phyloP scores from a whole-genome alignment of 805 yeast genomes.

The Wickerhamiella alocasiicola region DNA sequence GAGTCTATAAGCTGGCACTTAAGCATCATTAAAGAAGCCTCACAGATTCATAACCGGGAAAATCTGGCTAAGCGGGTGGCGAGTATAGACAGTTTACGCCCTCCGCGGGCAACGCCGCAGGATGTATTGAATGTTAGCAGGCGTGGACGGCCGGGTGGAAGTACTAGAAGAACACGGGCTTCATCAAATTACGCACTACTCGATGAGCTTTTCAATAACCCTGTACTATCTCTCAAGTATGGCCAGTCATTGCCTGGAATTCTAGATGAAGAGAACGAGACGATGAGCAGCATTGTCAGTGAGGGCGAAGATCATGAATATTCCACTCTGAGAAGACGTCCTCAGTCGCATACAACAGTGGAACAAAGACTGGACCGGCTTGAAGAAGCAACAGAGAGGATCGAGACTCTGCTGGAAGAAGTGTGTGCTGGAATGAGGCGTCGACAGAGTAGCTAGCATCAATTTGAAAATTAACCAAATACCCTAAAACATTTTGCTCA shows the following conservation, averaged over 20 bases:
- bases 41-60: background rate
- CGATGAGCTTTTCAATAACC: slow-evolving; percentile 9
- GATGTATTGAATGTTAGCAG: background rate
- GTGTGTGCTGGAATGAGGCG: too few species aligned
- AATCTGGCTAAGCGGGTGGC: slow-evolving; percentile 2
- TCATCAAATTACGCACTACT: slow-evolving; percentile 8
- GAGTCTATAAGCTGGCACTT: slow-evolving; percentile 21
- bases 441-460: too few species aligned
- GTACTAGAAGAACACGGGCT: background rate
- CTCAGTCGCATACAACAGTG: background rate
- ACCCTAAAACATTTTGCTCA: too few species aligned
- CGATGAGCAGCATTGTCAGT: background rate
- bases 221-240: slow-evolving; percentile 8
- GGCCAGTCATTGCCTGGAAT: slow-evolving; percentile 3
- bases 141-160: background rate
- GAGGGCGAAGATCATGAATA: background rate
- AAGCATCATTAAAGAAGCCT: background rate
- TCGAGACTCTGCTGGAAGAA: slow-evolving; percentile 4
- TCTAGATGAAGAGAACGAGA: background rate
- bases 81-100: slow-evolving; percentile 3
- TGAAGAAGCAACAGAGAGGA: slow-evolving; percentile 3
- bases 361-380: slow-evolving; percentile 3
- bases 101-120: background rate
- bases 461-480: too few species aligned
- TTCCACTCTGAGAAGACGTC: background rate